Evolutionary conservation across 768 basidiomycete species (phyloP), one percentile per base, ranked within the genome.

Genomic region (Imleria badia): DNA sequence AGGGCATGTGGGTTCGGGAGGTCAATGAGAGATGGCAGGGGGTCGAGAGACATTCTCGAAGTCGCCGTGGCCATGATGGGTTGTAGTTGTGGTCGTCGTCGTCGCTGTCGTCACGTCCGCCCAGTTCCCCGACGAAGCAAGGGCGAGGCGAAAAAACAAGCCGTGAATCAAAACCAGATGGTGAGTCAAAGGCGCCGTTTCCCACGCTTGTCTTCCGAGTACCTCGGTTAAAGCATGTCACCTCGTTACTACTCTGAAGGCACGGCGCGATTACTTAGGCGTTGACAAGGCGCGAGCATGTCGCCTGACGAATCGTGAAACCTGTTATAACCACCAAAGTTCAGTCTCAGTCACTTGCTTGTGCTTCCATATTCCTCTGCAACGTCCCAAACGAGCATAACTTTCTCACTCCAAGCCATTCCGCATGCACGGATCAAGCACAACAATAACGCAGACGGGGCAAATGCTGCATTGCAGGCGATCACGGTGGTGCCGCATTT

Each of bases 131-230:
- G 43, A 56, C 56, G 36, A 54, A 42, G 55, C 45, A 46, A 51
- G 44, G 42, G 60, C 45, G 54, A 26, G 26, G 26, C 26, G 26
- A 26, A 63, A 62, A 67, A 66, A 56, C 44, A 65, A 55, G 47
- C 39, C 38, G 58, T 52, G 51, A 51, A 66, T 59, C 45, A 48
- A 60, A 60, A 55, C 17, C 33, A 36, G 49, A 54, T 41, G 55
- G 30, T 34, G 29, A 43, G 15, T 47, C 58, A 63, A 60, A 58
- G 56, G 58, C 30, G 48, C 46, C 42, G 47, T 14, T 63, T 66
- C 66, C 51, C 66, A 66, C 66, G 66, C 48, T 63, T 35, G 40
- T 40, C 55, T 55, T 52, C 58, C 55, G 60, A 61, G 19, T 29
- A 40, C 38, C 19, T 63, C 58, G 54, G 51, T 50, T 61, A 65